phyloP scores from a whole-genome alignment of 148 eudicot genomes.

The Camellia sinensis region DNA sequence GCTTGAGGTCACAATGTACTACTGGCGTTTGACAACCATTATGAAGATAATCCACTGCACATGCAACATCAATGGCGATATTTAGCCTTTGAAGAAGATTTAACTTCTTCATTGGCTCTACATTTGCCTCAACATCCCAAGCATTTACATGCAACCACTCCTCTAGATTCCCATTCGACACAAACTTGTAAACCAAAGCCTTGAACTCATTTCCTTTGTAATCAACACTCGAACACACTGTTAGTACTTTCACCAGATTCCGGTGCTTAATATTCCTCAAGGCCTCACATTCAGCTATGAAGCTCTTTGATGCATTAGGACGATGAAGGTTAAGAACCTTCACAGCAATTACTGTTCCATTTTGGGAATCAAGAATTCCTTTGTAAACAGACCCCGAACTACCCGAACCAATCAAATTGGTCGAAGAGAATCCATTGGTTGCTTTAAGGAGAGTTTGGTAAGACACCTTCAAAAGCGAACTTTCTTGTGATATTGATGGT shows the following conservation, averaged over 20 bases:
- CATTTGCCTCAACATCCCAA: neutral
- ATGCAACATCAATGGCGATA: conserved; percentile 16
- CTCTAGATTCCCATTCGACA: conserved; percentile 14
- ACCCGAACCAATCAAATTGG: conserved; percentile 15
- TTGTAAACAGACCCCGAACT: conserved; percentile 13
- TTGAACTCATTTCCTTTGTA: conserved; percentile 10
- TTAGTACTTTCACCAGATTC: conserved; percentile 10
- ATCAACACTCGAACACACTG: conserved; percentile 15
- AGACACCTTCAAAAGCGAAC: conserved; percentile 9
- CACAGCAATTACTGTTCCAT: conserved; percentile 6
- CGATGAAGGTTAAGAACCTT: conserved; percentile 1
- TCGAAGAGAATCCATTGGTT: conserved; percentile 8
- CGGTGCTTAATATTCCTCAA: conserved; percentile 18
- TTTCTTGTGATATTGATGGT: neutral
- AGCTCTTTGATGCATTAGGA: conserved; percentile 13
- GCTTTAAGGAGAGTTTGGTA: conserved; percentile 9
- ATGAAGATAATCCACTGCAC: conserved; percentile 18
- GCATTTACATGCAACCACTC: conserved; percentile 9
- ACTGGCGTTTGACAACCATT: neutral
- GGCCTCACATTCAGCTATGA: conserved; percentile 18
- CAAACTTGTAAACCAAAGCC: conserved; percentile 15
- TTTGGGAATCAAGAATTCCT: neutral
- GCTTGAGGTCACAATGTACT: conserved; percentile 19
- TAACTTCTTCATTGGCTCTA: neutral
- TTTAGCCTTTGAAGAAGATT: conserved; percentile 13